Percentiles rank a stretch among this genome's conserved stretches.
These are phyloP conservation scores for Tripterygium wilfordii DNA, from an alignment of 177 flowering plant species.

Conservation along the genomic window DNA sequence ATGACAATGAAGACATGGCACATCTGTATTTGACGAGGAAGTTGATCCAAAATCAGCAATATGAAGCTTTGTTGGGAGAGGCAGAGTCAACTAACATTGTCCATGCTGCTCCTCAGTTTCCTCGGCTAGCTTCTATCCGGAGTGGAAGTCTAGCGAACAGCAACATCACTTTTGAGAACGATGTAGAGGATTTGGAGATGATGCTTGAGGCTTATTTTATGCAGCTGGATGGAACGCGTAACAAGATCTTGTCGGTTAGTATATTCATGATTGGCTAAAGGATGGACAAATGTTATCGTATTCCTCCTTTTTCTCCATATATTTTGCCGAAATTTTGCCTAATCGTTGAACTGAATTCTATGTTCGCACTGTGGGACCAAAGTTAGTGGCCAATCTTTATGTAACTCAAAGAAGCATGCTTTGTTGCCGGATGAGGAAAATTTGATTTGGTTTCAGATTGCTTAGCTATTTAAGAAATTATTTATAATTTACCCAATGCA, in stretches of 20 bases:
- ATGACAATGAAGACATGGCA: constrained; percentile 96
- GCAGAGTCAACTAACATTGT: constrained; percentile 40
- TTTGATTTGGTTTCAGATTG: no score
- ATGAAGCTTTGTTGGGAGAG: constrained; percentile 43
- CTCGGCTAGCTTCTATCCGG: constrained; percentile 45
- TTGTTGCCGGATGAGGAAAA: no score
- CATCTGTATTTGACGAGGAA: constrained; percentile 85
- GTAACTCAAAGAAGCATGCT: no score
- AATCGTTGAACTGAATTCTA: background rate
- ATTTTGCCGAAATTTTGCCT: no score
- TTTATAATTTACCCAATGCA: no score
- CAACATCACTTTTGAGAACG: constrained; percentile 47
- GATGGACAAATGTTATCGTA: background rate
- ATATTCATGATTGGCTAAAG: background rate
- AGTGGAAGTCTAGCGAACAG: constrained; percentile 72
- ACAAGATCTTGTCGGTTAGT: constrained; percentile 89
- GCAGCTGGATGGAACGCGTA: constrained; percentile 94
- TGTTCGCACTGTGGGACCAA: no score
- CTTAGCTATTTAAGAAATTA: no score
- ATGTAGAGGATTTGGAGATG: constrained; percentile 98
- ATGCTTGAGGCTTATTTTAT: constrained; percentile 95
- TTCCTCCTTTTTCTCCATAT: no score
- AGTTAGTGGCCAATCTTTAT: no score
- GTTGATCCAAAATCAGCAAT: constrained; percentile 75
- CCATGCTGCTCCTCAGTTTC: constrained; percentile 32